phyloP scores from a whole-genome alignment of 192 early-diverging fungal species.

The Coemansia sp. region DNA sequence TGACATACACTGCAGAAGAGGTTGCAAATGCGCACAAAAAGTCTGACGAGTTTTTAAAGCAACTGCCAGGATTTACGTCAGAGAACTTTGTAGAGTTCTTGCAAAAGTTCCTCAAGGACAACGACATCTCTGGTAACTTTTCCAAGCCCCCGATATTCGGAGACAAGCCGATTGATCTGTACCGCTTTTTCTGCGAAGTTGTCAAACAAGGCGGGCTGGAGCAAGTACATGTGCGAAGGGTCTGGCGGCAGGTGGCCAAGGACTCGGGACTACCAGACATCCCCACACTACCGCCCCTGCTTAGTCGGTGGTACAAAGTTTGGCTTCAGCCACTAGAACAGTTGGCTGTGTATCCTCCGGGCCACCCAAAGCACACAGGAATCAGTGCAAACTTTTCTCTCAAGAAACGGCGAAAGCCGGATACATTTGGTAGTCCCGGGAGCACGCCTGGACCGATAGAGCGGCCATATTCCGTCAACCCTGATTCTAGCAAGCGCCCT shows the following conservation, averaged over 20 bases:
- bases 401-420: slow-evolving; percentile 49
- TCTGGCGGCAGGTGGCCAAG: slow-evolving; percentile 54
- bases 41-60: slow-evolving; percentile 47
- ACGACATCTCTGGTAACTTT: slow-evolving; percentile 43
- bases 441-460: slow-evolving; percentile 44
- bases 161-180: slow-evolving; percentile 42
- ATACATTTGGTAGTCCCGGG: slow-evolving; percentile 37
- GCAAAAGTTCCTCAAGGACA: slow-evolving; percentile 46
- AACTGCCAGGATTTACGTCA: slow-evolving; percentile 38
- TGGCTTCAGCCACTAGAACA: slow-evolving; percentile 57
- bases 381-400: slow-evolving; percentile 50
- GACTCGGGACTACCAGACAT: slow-evolving; percentile 51
- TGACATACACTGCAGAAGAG: slow-evolving; percentile 41
- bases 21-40: slow-evolving; percentile 35
- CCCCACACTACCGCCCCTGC: slow-evolving; percentile 48
- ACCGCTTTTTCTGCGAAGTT: slow-evolving; percentile 53
- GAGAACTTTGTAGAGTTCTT: slow-evolving; percentile 44
- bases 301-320: slow-evolving; percentile 57
- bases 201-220: slow-evolving; percentile 48
- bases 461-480: slow-evolving; percentile 33
- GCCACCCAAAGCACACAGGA: slow-evolving; percentile 52
- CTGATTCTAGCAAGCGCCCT: slow-evolving; percentile 32
- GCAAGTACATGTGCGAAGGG: slow-evolving; percentile 44
- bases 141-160: slow-evolving; percentile 42
- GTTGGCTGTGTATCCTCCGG: slow-evolving; percentile 50